phyloP scores from a whole-genome alignment of 768 basidiomycete species.

The Nidularia pulvinata region DNA sequence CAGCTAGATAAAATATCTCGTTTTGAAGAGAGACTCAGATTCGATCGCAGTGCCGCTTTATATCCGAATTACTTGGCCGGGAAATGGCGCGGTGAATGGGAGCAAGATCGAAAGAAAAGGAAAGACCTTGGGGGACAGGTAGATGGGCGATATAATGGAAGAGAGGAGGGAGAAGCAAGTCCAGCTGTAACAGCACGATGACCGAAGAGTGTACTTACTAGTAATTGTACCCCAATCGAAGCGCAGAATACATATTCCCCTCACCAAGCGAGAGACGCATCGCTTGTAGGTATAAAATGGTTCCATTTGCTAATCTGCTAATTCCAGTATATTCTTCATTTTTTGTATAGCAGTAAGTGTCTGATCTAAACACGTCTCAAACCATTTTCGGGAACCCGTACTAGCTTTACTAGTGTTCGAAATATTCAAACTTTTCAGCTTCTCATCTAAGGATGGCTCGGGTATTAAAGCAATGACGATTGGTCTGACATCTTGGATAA shows the following conservation, averaged over 20 bases:
- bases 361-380: slow-evolving; percentile 63
- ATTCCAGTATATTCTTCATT: slow-evolving; percentile 21
- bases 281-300: too few relatives aligned
- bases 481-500: slow-evolving; percentile 33
- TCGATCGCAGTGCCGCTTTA: slow-evolving; percentile 49
- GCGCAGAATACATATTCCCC: too few relatives aligned
- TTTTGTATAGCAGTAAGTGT: slow-evolving; percentile 41
- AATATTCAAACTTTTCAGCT: slow-evolving; percentile 22
- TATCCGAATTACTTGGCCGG: slow-evolving; percentile 63
- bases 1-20: slow-evolving; percentile 60
- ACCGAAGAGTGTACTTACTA: too few relatives aligned
- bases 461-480: slow-evolving; percentile 17
- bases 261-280: too few relatives aligned
- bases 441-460: slow-evolving; percentile 21
- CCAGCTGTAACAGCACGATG: too few relatives aligned
- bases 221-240: too few relatives aligned
- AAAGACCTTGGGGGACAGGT: slow-evolving; percentile 12
- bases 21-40: slow-evolving; percentile 58
- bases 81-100: slow-evolving; percentile 55
- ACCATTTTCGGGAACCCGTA: slow-evolving; percentile 55
- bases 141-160: slow-evolving; percentile 24
- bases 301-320: slow-evolving; percentile 2
- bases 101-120: slow-evolving; percentile 33
- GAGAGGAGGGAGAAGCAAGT: slow-evolving; percentile 36
- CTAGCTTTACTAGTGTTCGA: slow-evolving; percentile 8